A percentile compares a stretch with the other conserved stretches of the same genome.
These are phyloP conservation scores for Dothistroma septosporum DNA, from an alignment of 2,329 filamentous ascomycete species.

Conservation along the genomic window DNA sequence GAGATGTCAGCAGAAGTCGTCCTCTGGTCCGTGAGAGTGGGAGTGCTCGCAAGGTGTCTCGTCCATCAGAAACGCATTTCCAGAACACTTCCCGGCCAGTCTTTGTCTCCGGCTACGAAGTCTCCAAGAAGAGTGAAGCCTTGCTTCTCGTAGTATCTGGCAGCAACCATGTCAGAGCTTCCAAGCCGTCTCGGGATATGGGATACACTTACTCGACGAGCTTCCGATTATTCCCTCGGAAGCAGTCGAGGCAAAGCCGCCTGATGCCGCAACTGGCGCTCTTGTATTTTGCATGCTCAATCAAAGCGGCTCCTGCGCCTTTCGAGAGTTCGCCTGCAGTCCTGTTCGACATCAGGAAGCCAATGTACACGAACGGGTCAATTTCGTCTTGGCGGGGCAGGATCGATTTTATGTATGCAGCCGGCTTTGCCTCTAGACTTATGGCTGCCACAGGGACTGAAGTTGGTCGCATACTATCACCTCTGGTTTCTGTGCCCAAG, in stretches of 20 bases:
- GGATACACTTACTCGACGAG: conserved; percentile 15
- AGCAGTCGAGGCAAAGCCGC: conserved; percentile 21
- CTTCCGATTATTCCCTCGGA: conserved; percentile 16
- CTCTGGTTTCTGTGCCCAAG: neutral
- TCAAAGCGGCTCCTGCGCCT: conserved; percentile 14
- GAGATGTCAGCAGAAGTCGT: neutral
- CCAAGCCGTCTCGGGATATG: no score
- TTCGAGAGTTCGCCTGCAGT: conserved; percentile 8
- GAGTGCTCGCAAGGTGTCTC: neutral
- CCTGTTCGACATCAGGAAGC: conserved; percentile 19
- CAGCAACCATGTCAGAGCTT: neutral
- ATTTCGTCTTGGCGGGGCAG: conserved; percentile 52
- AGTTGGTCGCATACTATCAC: neutral
- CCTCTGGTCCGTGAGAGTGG: neutral
- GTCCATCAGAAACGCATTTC: conserved; percentile 11
- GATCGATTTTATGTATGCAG: conserved; percentile 46
- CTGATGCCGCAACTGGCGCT: conserved; percentile 1
- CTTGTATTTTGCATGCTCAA: conserved; percentile 14
- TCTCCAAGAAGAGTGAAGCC: conserved; percentile 16
- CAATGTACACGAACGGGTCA: conserved; percentile 16
- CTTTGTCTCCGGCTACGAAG: conserved; percentile 8
- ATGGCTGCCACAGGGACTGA: conserved; percentile 8
- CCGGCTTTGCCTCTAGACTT: conserved; percentile 11
- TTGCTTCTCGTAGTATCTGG: conserved; percentile 20
- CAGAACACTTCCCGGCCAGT: conserved; percentile 18